These are phyloP conservation scores for Chaetomiaceae sp. DNA, from an alignment of 2,329 filamentous ascomycete genomes.

Conservation along the genomic window DNA sequence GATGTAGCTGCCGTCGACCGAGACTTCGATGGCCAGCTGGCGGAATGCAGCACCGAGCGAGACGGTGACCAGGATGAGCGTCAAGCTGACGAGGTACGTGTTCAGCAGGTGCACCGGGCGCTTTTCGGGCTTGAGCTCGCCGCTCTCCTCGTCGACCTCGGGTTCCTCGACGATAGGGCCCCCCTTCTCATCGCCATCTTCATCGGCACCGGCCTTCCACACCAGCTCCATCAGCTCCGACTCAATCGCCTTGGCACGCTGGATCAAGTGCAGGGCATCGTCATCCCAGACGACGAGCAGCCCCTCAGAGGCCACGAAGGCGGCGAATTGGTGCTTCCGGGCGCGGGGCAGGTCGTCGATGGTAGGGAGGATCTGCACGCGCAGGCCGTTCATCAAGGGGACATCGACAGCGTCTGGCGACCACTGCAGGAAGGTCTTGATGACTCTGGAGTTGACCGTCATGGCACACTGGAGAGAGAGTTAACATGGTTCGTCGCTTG, in stretches of 20 bases:
- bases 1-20: conserved; percentile 57
- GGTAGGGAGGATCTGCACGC: conserved; percentile 68
- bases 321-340: conserved; percentile 74
- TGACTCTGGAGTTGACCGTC: conserved; percentile 75
- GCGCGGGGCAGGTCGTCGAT: conserved; percentile 66
- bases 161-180: conserved; percentile 39
- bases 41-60: conserved; percentile 67
- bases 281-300: conserved; percentile 80
- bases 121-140: conserved; percentile 58
- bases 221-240: conserved; percentile 72
- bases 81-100: conserved; percentile 61
- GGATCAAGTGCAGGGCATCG: conserved; percentile 64
- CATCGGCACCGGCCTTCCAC: conserved; percentile 56
- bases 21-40: conserved; percentile 63
- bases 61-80: conserved; percentile 59
- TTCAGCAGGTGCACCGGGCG: conserved; percentile 67
- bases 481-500: not conserved
- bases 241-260: conserved; percentile 67
- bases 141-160: conserved; percentile 68
- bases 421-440: conserved; percentile 72
- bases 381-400: conserved; percentile 69
- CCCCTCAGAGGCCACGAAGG: conserved; percentile 67
- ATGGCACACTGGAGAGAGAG: conserved; percentile 57
- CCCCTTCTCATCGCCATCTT: conserved; percentile 49
- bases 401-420: conserved; percentile 69